Conservation (phyloP, 805 yeast species). For the Myxozyma neotropica region DNA sequence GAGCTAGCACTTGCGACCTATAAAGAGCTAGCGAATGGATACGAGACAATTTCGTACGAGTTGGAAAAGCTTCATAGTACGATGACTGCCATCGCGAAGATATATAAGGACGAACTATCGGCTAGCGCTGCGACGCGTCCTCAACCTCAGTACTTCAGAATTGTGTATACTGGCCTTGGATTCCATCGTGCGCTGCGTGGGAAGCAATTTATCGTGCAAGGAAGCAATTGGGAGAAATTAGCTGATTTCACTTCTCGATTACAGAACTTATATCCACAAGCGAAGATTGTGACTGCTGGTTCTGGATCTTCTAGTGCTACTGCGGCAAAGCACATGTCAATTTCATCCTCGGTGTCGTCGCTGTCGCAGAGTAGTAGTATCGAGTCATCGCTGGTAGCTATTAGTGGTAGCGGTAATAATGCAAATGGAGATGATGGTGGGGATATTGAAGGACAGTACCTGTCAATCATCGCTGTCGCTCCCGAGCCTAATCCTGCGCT, state of each 20-base stretch:
- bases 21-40: slow-evolving; percentile 74
- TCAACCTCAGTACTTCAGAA: slow-evolving; percentile 73
- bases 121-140: slow-evolving; percentile 54
- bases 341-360: slow-evolving; percentile 9
- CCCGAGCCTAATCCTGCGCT: slow-evolving; percentile 69
- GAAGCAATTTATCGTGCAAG: slow-evolving; percentile 79
- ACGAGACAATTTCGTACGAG: slow-evolving; percentile 72
- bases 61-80: slow-evolving; percentile 72
- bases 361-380: slow-evolving; percentile 5
- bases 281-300: slow-evolving; percentile 60
- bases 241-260: slow-evolving; percentile 79
- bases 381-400: slow-evolving; percentile 2
- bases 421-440: neutral
- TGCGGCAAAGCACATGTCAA: slow-evolving; percentile 13
- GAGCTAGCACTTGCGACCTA: slow-evolving; percentile 80
- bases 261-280: slow-evolving; percentile 76
- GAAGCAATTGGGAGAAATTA: slow-evolving; percentile 83
- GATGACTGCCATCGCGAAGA: slow-evolving; percentile 64
- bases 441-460: slow-evolving; percentile 63
- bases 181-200: slow-evolving; percentile 78
- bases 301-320: neutral
- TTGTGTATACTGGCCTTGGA: slow-evolving; percentile 79
- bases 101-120: slow-evolving; percentile 70
- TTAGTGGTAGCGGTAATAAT: too few relatives aligned
- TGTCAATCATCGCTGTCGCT: slow-evolving; percentile 71